These are phyloP conservation scores for Chiua virens DNA, from an alignment of 768 basidiomycete genomes.

Conservation along the genomic window DNA sequence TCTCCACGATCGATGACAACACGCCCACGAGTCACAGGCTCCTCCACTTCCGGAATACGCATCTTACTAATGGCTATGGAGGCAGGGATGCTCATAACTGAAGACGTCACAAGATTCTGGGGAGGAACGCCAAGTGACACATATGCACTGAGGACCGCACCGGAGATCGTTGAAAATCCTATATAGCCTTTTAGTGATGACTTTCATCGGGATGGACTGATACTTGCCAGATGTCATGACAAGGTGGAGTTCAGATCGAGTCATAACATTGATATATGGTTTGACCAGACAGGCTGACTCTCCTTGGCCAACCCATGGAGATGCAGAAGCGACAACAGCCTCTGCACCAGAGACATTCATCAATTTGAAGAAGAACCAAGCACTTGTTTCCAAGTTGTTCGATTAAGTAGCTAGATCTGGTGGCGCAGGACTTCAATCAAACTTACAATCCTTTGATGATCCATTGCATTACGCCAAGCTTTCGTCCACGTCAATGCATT, in stretches of 20 bases:
- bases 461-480: constrained; percentile 92
- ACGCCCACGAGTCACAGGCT: constrained; percentile 81
- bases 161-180: constrained; percentile 90
- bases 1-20: constrained; percentile 82
- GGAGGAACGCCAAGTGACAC: constrained; percentile 76
- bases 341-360: constrained; percentile 94
- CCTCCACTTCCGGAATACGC: constrained; percentile 80
- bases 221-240: constrained; percentile 78
- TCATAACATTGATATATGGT: constrained; percentile 85
- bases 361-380: constrained; percentile 92
- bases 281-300: constrained; percentile 85
- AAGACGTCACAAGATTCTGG: constrained; percentile 81
- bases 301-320: constrained; percentile 92
- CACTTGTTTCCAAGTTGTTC: constrained; percentile 39
- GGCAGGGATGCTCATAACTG: constrained; percentile 94
- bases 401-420: not conserved
- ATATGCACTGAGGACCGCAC: constrained; percentile 85
- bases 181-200: constrained; percentile 1
- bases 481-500: constrained; percentile 1
- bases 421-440: not conserved
- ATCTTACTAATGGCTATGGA: constrained; percentile 92
- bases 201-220: not conserved
- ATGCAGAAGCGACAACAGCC: constrained; percentile 88
- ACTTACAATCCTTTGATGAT: constrained; percentile 79
- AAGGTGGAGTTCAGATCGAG: constrained; percentile 80